Evolutionary conservation across 192 early-diverging fungal genomes (phyloP).

Genomic region (Linnemannia elongata): DNA sequence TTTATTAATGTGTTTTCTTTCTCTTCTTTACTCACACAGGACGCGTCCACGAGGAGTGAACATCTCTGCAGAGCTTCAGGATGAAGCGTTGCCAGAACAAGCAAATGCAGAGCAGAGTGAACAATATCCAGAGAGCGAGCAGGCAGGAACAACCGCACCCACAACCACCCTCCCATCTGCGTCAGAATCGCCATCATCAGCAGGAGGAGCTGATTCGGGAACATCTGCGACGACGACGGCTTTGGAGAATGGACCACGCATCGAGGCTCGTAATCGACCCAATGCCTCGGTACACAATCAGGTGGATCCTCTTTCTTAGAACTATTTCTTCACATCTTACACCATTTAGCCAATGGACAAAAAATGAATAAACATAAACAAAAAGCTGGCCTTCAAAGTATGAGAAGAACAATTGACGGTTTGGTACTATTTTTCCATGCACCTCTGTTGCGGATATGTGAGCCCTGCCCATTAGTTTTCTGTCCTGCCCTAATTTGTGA

Average conservation of each 20-base stretch:
- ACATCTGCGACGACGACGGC: not conserved
- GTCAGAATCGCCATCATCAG: slow-evolving; percentile 12
- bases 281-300: not conserved
- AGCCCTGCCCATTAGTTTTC: not conserved
- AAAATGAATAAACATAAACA: not conserved
- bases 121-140: not conserved
- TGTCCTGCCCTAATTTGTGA: not conserved
- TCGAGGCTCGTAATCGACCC: slow-evolving; percentile 23
- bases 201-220: not conserved
- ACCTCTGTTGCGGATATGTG: not conserved
- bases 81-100: slow-evolving; percentile 1
- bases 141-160: not conserved
- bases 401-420: not conserved
- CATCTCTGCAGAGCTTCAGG: slow-evolving; percentile 35
- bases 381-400: slow-evolving; percentile 9
- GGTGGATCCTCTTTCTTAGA: slow-evolving; percentile 5
- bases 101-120: not conserved
- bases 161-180: slow-evolving; percentile 1
- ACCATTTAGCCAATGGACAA: not conserved
- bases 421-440: not conserved
- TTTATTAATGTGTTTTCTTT: not conserved
- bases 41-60: slow-evolving; percentile 29
- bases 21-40: not conserved
- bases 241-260: slow-evolving; percentile 10
- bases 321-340: not conserved